A percentile compares a stretch with the other conserved stretches of the same genome.
Conservation (phyloP, 108 stramenopile genomes). For the Poteriospumella lacustris region DNA sequence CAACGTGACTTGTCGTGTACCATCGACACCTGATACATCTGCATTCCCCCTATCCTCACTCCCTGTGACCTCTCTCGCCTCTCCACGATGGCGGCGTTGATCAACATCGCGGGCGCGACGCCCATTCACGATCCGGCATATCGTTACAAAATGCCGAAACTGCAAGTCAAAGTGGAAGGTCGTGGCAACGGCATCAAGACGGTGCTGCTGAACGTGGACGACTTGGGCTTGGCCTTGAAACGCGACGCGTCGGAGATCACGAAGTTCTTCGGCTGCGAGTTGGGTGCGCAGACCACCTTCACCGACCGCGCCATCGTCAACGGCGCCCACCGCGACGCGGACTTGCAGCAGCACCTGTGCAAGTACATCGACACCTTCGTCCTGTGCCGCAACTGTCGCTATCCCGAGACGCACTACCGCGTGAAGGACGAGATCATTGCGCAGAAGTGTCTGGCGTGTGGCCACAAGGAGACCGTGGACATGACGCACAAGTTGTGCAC, state of each 20-base stretch:
- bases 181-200: constrained; percentile 99
- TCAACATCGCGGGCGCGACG: constrained; percentile 77
- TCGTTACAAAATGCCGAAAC: constrained; percentile 94
- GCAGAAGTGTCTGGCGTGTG: constrained; percentile 94
- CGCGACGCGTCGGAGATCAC: constrained; percentile 71
- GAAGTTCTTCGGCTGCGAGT: constrained; percentile 96
- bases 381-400: constrained; percentile 86
- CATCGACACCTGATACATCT: too few relatives aligned
- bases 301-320: constrained; percentile 93
- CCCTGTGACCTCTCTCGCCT: too few relatives aligned
- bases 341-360: constrained; percentile 77
- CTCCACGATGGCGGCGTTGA: too few relatives aligned
- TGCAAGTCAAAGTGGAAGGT: constrained; percentile 92
- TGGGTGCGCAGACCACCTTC: constrained; percentile 93
- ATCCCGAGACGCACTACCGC: constrained; percentile 95
- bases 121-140: constrained; percentile 88
- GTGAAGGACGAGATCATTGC: constrained; percentile 83
- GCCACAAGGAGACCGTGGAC: constrained; percentile 90
- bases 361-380: constrained; percentile 92
- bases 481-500: constrained; percentile 84
- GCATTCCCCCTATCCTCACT: too few relatives aligned
- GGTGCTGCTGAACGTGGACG: constrained; percentile 85
- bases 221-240: constrained; percentile 72
- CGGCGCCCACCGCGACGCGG: constrained; percentile 83
- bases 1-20: too few relatives aligned